phyloP scores from a whole-genome alignment of 108 stramenopile species.

The Mediolabrus comicus region DNA sequence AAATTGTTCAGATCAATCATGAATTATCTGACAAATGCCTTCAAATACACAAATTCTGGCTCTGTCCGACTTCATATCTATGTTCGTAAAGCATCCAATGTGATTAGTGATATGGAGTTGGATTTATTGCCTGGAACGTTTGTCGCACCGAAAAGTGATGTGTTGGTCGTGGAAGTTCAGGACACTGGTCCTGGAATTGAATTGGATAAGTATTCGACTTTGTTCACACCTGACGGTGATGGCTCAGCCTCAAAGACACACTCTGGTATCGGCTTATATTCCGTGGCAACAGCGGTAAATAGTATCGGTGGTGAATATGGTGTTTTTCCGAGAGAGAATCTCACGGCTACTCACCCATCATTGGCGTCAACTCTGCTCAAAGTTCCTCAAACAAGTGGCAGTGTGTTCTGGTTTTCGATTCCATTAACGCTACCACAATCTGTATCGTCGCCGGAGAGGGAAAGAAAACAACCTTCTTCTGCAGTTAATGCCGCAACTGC shows the following conservation, averaged over 20 bases:
- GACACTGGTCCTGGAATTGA: conserved; percentile 68
- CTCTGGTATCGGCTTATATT: conserved; percentile 59
- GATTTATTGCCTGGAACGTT: conserved; percentile 19
- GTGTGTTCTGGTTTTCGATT: conserved; percentile 69
- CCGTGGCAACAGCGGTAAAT: conserved; percentile 56
- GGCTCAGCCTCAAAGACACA: background rate
- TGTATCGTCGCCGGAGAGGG: background rate
- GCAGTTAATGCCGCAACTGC: background rate
- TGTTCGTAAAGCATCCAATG: conserved; percentile 12
- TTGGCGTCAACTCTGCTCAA: background rate
- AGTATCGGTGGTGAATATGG: conserved; percentile 63
- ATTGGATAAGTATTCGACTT: conserved; percentile 49
- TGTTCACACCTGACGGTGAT: conserved; percentile 52
- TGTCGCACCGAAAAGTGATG: conserved; percentile 23
- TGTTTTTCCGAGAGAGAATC: conserved; percentile 41
- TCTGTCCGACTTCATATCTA: conserved; percentile 55
- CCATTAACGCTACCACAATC: conserved; percentile 38
- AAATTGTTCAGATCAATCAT: conserved; percentile 65
- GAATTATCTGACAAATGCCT: conserved; percentile 80
- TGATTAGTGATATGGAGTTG: conserved; percentile 5
- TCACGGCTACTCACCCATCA: background rate
- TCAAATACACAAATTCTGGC: conserved; percentile 59
- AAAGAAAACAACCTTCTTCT: background rate
- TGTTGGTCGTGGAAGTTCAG: conserved; percentile 58
- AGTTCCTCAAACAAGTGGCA: conserved; percentile 14